phyloP scores from a whole-genome alignment of 768 basidiomycete species.

The Clathrus columnatus region DNA sequence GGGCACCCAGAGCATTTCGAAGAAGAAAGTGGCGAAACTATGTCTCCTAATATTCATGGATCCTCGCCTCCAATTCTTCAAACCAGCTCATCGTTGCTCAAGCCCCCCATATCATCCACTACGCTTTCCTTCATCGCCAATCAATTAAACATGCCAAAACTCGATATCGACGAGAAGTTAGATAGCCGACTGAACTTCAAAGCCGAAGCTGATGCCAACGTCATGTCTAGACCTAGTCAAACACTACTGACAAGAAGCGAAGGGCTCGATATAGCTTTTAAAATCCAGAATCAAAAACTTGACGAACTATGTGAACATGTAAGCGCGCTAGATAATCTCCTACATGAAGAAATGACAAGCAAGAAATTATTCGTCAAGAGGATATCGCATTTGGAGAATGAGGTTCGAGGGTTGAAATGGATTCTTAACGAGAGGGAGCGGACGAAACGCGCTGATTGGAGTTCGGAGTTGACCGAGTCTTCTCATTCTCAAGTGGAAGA shows the following conservation, averaged over 20 bases:
- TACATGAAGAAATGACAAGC: background rate
- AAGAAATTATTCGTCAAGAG: background rate
- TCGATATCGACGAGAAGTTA: background rate
- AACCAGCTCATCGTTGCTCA: constrained; percentile 3
- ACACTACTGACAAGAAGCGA: background rate
- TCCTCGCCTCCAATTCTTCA: background rate
- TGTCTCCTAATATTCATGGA: background rate
- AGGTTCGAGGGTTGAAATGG: constrained; percentile 7
- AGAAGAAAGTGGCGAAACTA: background rate
- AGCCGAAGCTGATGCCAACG: background rate
- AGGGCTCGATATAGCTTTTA: background rate
- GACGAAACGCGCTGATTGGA: background rate
- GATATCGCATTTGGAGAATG: constrained; percentile 1
- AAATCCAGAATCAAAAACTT: background rate
- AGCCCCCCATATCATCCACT: constrained; percentile 3
- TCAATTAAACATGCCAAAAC: background rate
- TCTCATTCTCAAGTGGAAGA: background rate
- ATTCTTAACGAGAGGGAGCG: background rate
- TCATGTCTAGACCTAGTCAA: background rate
- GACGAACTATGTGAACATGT: background rate
- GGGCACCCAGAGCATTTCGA: background rate
- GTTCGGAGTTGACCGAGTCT: background rate
- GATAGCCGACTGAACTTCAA: background rate
- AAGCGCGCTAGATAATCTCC: background rate
- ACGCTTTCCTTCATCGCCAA: background rate